Evolutionary conservation across 495 filamentous ascomycete species (phyloP).

Genomic region (Podospora didyma): DNA sequence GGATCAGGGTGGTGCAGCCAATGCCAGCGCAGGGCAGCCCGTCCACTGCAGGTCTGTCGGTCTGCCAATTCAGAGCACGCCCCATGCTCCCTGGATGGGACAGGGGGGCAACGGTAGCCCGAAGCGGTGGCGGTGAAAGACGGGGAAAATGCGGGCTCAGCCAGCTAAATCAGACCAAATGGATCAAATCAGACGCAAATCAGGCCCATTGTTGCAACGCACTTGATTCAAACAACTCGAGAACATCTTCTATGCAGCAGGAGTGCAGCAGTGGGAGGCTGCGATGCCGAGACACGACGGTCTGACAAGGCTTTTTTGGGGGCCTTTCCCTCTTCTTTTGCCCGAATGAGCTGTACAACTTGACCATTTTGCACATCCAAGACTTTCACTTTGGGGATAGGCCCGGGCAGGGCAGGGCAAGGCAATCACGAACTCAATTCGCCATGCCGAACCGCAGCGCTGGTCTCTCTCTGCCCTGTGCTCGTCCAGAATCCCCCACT

Average conservation of each 20-base stretch:
- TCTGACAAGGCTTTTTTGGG: too few species aligned
- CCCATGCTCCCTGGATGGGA: background rate
- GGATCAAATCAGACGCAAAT: too few species aligned
- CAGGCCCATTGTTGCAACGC: background rate
- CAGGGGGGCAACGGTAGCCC: background rate
- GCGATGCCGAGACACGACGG: too few species aligned
- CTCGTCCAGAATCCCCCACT: background rate
- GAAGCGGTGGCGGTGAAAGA: background rate
- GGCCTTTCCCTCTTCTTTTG: too few species aligned
- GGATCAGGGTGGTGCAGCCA: conserved; percentile 11
- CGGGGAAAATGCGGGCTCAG: background rate
- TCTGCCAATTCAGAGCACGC: background rate
- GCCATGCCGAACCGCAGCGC: background rate
- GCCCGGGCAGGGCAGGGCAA: background rate
- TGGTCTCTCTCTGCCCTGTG: background rate
- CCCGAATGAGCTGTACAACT: too few species aligned
- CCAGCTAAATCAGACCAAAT: background rate
- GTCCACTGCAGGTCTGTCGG: background rate
- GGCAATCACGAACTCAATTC: background rate
- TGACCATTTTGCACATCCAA: too few species aligned
- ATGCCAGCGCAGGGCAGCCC: background rate
- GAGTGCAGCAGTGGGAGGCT: too few species aligned
- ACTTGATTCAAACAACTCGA: background rate
- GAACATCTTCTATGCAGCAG: too few species aligned
- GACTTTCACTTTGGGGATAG: background rate